These are phyloP conservation scores for Erythrobasidium hasegawianum DNA, from an alignment of 1,284 basidiomycete genomes.

Conservation along the genomic window DNA sequence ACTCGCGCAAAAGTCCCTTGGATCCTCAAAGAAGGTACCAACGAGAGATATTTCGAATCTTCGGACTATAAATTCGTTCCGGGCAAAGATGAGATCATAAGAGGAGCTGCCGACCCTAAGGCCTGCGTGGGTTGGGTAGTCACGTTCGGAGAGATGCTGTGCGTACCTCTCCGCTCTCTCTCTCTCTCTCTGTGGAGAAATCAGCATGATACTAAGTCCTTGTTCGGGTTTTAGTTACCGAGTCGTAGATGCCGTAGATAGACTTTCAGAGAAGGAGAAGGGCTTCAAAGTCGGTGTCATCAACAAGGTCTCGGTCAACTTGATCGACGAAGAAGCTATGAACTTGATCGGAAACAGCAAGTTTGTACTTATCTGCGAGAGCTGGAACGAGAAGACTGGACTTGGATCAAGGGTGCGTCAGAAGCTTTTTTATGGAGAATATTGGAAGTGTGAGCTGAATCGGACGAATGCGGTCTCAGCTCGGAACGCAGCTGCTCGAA, in stretches of 20 bases:
- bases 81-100: slow-evolving; percentile 71
- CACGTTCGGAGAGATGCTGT: slow-evolving; percentile 57
- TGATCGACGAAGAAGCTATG: slow-evolving; percentile 72
- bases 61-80: slow-evolving; percentile 67
- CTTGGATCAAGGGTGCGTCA: slow-evolving; percentile 63
- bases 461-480: too few relatives aligned
- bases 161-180: too few relatives aligned
- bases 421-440: too few relatives aligned
- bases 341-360: slow-evolving; percentile 65
- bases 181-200: too few relatives aligned
- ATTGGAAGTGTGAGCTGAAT: too few relatives aligned
- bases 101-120: slow-evolving; percentile 50
- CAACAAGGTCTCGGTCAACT: slow-evolving; percentile 75
- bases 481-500: slow-evolving; percentile 75
- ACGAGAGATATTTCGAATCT: slow-evolving; percentile 63
- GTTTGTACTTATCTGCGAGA: slow-evolving; percentile 77
- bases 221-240: slow-evolving; percentile 80
- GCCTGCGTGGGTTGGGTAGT: slow-evolving; percentile 71
- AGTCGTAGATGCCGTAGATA: slow-evolving; percentile 70
- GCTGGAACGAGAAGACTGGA: slow-evolving; percentile 80
- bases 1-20: slow-evolving; percentile 80
- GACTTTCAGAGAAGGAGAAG: slow-evolving; percentile 57
- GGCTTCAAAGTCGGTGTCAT: slow-evolving; percentile 74
- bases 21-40: slow-evolving; percentile 70
- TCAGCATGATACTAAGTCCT: too few relatives aligned